Evolutionary conservation across 257 asterid species (phyloP).

Genomic region (Ballota nigra): DNA sequence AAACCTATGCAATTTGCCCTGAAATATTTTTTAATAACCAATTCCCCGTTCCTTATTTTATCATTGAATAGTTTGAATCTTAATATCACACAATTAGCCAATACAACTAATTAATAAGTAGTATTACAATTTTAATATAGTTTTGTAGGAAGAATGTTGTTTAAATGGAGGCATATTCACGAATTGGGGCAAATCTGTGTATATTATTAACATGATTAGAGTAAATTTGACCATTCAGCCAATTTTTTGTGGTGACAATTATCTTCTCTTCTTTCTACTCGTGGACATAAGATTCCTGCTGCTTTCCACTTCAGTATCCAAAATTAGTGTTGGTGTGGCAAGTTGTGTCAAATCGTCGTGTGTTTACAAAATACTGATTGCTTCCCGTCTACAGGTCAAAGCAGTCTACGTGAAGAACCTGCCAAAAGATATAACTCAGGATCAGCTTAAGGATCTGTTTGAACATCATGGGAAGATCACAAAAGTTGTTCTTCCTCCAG

Average conservation of each 20-base stretch:
- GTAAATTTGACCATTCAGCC: neutral
- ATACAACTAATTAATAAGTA: neutral
- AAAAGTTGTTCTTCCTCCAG: constrained; percentile 93
- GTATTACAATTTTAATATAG: neutral
- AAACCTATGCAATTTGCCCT: neutral
- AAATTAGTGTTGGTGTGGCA: neutral
- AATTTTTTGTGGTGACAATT: neutral
- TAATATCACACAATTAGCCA: neutral
- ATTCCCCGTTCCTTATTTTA: neutral
- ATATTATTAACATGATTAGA: neutral
- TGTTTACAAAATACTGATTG: constrained; percentile 9
- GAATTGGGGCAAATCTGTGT: neutral
- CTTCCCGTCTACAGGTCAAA: constrained; percentile 56
- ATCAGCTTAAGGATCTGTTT: constrained; percentile 74
- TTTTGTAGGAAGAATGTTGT: neutral
- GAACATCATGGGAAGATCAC: constrained; percentile 87
- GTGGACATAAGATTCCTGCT: neutral
- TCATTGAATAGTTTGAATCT: neutral
- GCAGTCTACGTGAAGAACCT: constrained; percentile 95
- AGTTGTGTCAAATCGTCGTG: neutral
- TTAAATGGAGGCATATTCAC: neutral
- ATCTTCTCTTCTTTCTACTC: neutral
- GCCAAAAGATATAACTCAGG: constrained; percentile 79
- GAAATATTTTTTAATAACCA: neutral
- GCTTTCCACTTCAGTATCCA: neutral